A percentile compares a stretch with the other conserved stretches of the same genome.
phyloP scores from a whole-genome alignment of 441 rosid genomes.

The Syzygium malaccense region DNA sequence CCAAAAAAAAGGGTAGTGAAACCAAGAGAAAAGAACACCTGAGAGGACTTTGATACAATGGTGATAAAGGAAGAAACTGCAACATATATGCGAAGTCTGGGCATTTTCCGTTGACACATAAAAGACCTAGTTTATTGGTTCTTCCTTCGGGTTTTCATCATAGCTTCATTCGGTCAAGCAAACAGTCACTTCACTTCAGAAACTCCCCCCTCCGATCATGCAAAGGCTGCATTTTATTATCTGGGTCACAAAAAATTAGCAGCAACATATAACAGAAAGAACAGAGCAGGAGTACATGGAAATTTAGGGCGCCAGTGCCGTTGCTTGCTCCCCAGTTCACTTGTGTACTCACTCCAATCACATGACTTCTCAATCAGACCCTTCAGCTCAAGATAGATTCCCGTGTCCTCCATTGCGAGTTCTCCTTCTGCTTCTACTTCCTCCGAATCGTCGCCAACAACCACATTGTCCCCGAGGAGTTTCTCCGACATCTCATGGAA shows the following conservation, averaged over 20 bases:
- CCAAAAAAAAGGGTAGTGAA: neutral
- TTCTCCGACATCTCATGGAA: constrained; percentile 23
- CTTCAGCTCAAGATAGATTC: constrained; percentile 43
- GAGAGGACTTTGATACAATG: neutral
- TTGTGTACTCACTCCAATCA: constrained; percentile 21
- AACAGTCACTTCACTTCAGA: neutral
- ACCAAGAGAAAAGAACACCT: neutral
- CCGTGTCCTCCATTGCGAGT: constrained; percentile 24
- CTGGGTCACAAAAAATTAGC: neutral
- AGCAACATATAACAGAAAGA: neutral
- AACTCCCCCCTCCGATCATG: neutral
- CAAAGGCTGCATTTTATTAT: neutral
- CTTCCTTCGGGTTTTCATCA: no score
- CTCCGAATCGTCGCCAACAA: neutral
- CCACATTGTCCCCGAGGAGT: constrained; percentile 17
- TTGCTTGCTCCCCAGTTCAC: constrained; percentile 21
- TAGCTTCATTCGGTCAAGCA: neutral
- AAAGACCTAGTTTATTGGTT: neutral
- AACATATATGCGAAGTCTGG: neutral
- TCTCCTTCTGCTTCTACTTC: constrained; percentile 10
- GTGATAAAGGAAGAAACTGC: neutral
- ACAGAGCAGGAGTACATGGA: neutral
- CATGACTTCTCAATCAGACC: constrained; percentile 33
- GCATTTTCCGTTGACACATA: neutral
- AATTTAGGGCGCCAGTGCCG: neutral